Conservation (phyloP, 2,329 filamentous ascomycete genomes). For the Aspergillus flavus region DNA sequence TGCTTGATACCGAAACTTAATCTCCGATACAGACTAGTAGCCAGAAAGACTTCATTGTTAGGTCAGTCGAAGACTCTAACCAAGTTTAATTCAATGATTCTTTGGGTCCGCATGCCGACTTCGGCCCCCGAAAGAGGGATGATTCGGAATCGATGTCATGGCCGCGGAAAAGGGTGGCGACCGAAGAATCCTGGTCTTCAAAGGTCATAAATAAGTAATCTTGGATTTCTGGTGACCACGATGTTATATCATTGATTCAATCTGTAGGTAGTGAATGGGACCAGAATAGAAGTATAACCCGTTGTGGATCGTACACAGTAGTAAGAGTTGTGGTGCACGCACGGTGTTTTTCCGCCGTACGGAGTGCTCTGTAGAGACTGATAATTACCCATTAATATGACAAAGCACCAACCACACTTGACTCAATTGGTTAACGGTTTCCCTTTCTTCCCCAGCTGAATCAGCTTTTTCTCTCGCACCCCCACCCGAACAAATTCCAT, state of each 20-base stretch:
- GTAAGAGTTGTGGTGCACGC: neutral
- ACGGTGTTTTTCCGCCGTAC: neutral
- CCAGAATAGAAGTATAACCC: neutral
- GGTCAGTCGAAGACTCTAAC: neutral
- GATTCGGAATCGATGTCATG: constrained; percentile 18
- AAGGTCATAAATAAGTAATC: neutral
- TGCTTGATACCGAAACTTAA: neutral
- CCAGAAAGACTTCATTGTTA: neutral
- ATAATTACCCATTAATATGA: neutral
- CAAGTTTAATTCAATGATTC: neutral
- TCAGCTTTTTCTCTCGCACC: constrained; percentile 8
- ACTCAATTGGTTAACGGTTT: constrained; percentile 2
- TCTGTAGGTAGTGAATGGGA: neutral
- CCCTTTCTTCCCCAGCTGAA: constrained; percentile 3
- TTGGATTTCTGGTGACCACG: neutral
- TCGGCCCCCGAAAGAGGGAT: constrained; percentile 16
- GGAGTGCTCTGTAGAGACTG: neutral
- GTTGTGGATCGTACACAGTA: neutral
- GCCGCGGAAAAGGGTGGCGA: neutral
- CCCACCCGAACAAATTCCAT: constrained; percentile 15
- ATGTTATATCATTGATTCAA: neutral
- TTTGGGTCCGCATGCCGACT: constrained; percentile 16
- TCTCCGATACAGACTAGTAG: neutral
- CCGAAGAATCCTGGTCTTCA: neutral
- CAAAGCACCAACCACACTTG: neutral